Evolutionary conservation across 805 yeast species (phyloP), one percentile per base, ranked within the genome.

Genomic region (Metschnikowia anglica): DNA sequence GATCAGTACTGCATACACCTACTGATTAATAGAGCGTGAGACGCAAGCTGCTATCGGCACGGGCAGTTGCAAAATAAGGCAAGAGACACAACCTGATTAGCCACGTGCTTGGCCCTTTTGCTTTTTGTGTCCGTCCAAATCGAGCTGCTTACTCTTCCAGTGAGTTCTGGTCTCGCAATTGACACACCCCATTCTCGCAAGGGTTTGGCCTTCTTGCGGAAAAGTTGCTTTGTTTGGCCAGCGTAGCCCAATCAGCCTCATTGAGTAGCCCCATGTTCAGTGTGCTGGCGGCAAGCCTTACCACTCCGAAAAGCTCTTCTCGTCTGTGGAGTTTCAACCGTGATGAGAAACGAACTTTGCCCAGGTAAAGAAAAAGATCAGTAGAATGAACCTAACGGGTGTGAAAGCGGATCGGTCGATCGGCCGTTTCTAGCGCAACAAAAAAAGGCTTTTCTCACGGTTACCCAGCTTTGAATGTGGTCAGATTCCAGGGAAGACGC

Each of bases 131-230:
- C 99, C 99, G 85, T 99, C 99, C 73, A 91, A 89, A 82, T 91
- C 99, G 77, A 91, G 93, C 82, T 93, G 99, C 91, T 91, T 91
- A 85, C 98, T 91, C 83, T 99, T 88, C 93, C 93, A 93, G 76
- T 93, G 98, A 68, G 95, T 84, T 85, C 88, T 93, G 80, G 97
- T 86, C 89, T 91, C 93, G 81, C 99, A 91, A 64, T 74, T 81
- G 65, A 89, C 88, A 87, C 99, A 91, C 82, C 93, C 99, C 70
- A 91, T 84, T 81, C 97, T 90, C 72, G 93, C 85, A 60, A 93
- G 64, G 98, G 91, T 88, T 91, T 91, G 67, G 99, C 99, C 79
- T 91, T 93, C 88, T 91, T 91, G 86, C 88, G 98, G 97, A 91
- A 93, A 79, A 91, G 85, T 73, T 84, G 99, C 83, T 89, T 93